Conservation (phyloP, 2,329 filamentous ascomycete species). For the Thielaviopsis ethacetica region DNA sequence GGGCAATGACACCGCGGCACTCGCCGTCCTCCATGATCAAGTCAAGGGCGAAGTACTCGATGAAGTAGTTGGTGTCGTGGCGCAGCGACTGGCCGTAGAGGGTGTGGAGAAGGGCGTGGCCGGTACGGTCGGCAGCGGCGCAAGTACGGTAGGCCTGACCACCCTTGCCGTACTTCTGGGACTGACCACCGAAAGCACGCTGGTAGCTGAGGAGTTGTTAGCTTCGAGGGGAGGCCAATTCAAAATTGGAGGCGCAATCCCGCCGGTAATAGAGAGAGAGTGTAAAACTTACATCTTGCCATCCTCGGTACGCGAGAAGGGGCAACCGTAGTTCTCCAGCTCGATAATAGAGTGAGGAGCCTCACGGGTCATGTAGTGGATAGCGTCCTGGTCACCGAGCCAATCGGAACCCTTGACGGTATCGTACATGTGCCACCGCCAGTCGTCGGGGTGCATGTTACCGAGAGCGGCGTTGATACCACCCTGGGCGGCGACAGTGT, state of each 20-base stretch:
- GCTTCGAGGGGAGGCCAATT: slow-evolving; percentile 2
- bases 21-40: slow-evolving; percentile 95
- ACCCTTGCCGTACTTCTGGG: slow-evolving; percentile 86
- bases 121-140: slow-evolving; percentile 89
- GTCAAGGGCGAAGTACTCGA: slow-evolving; percentile 95
- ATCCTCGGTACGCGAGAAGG: slow-evolving; percentile 90
- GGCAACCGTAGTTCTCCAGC: slow-evolving; percentile 93
- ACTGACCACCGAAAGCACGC: slow-evolving; percentile 95
- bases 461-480: slow-evolving; percentile 79
- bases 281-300: slow-evolving; percentile 60
- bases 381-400: slow-evolving; percentile 93
- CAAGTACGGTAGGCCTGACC: slow-evolving; percentile 96
- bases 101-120: slow-evolving; percentile 93
- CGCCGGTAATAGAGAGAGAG: neutral
- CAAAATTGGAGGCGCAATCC: too few species aligned
- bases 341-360: slow-evolving; percentile 83
- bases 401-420: slow-evolving; percentile 96
- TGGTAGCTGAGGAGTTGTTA: slow-evolving; percentile 52
- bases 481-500: slow-evolving; percentile 69
- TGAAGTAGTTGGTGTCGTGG: slow-evolving; percentile 99
- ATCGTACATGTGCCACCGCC: slow-evolving; percentile 99
- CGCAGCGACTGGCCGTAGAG: slow-evolving; percentile 93
- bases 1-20: slow-evolving; percentile 90
- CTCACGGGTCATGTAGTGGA: slow-evolving; percentile 97
- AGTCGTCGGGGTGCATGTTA: slow-evolving; percentile 97